Evolutionary conservation across 208 protist genomes (phyloP), one percentile per base, ranked within the genome.

Genomic region (Acanthamoeba healyi): DNA sequence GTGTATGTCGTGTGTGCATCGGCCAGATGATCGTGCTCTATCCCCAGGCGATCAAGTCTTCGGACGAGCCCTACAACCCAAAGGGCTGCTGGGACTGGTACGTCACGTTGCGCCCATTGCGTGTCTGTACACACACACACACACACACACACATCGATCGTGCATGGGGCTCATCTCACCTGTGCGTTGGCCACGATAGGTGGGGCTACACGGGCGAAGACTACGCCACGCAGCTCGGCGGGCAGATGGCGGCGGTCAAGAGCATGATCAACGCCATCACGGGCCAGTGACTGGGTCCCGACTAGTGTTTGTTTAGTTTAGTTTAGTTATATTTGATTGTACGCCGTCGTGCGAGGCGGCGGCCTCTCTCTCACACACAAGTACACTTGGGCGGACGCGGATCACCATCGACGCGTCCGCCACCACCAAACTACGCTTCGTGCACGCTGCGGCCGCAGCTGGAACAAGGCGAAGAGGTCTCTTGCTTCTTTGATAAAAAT

Each of bases 41-140:
- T 51, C 94, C 94, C 4, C 94, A 95, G 54, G 77, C 94, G 24
- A 58, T 84, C 44, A 14, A 7, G n/a, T 84, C 74, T 0, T 58
- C 88, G 6, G 26, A 51, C 9, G 0, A 40, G 0, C 42, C 74
- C 29, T 74, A 56, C 44, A 95, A 95, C 34, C 93, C 93, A 5
- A 94, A 95, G 54, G 88, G 89, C 14, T 95, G 94, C 94, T 95
- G 58, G 63, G 94, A 95, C 51, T 95, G 94, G 94, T 95, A 38
- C 19, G 88, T 26, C 29, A n/a, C 24, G 5, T 1, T 22, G 22
- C n/a, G 29, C 46, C 7, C 26, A 34, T 22, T 10, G 14, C n/a
- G 19, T 58, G 10, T 58, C n/a, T 22, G 2, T 22, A 65, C n/a
- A 9, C 56, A 65, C 56, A 19, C 15, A 65, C 19, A 65, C 58